phyloP scores from a whole-genome alignment of 257 asterid species.

The Solanum chmielewskii region DNA sequence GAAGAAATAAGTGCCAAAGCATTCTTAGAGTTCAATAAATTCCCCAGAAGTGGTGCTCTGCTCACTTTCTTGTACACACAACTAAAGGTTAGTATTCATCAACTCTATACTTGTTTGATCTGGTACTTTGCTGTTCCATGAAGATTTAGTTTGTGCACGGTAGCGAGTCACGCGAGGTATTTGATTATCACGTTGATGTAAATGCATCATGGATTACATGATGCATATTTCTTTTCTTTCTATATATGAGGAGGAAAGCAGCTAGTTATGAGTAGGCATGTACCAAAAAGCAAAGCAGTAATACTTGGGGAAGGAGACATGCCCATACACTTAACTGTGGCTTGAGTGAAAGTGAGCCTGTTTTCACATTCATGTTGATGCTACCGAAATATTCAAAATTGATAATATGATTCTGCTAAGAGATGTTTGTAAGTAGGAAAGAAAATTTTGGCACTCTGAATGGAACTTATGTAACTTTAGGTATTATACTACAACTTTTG shows the following conservation, averaged over 20 bases:
- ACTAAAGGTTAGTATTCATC: conserved; percentile 54
- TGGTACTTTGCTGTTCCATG: neutral
- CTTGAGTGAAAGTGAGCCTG: neutral
- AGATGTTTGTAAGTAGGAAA: neutral
- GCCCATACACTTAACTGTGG: neutral
- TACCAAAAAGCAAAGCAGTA: neutral
- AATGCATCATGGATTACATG: neutral
- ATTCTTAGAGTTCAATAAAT: conserved; percentile 35
- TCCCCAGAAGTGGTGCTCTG: conserved; percentile 77
- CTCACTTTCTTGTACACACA: conserved; percentile 72
- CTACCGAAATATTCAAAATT: neutral
- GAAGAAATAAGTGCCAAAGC: conserved; percentile 48
- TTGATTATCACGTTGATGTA: neutral
- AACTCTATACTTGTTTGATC: neutral
- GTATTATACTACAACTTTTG: neutral
- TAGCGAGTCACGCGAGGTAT: neutral
- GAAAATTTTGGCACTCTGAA: neutral
- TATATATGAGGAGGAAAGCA: neutral
- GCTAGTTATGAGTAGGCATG: neutral
- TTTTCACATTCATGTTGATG: neutral
- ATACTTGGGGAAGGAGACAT: neutral
- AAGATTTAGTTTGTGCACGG: neutral
- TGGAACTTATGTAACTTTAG: neutral
- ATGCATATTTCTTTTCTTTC: neutral
- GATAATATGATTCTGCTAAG: neutral